Percentiles rank a stretch among this genome's conserved stretches.
These are phyloP conservation scores for Suillus clintonianus DNA, from an alignment of 768 basidiomycete genomes.

Conservation along the genomic window DNA sequence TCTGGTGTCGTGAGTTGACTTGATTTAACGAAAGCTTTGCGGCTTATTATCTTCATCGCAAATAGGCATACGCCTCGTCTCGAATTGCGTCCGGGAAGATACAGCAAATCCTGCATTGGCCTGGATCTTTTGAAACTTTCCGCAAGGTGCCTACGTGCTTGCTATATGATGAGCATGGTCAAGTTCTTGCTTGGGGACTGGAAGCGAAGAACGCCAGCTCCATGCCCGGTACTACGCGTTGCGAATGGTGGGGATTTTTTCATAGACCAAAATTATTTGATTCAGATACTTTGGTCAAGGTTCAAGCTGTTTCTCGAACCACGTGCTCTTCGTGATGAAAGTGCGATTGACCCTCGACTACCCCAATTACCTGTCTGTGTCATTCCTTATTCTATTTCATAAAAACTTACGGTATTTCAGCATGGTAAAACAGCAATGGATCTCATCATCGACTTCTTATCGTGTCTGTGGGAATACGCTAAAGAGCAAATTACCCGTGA, in stretches of 20 bases:
- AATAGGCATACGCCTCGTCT: conserved; percentile 82
- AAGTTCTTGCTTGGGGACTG: conserved; percentile 81
- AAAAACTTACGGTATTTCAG: conserved; percentile 37
- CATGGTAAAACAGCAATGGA: conserved; percentile 75
- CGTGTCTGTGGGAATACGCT: conserved; percentile 84
- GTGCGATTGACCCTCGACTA: conserved; percentile 71
- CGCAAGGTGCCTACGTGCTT: conserved; percentile 87
- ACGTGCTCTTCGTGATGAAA: conserved; percentile 71
- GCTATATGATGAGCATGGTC: conserved; percentile 73
- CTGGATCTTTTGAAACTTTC: conserved; percentile 83
- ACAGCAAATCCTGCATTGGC: conserved; percentile 87
- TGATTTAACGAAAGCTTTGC: neutral
- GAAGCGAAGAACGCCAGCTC: conserved; percentile 83
- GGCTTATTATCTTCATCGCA: conserved; percentile 8
- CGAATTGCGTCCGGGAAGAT: conserved; percentile 77
- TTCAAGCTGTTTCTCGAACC: conserved; percentile 91
- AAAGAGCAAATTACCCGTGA: conserved; percentile 86
- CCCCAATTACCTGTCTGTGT: conserved; percentile 68
- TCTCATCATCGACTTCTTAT: conserved; percentile 82
- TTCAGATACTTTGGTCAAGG: conserved; percentile 34
- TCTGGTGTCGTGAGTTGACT: conserved; percentile 74
- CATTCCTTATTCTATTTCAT: neutral
- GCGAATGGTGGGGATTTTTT: conserved; percentile 46
- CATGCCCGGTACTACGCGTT: conserved; percentile 61
- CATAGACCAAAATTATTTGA: neutral